Percentiles rank a stretch among this genome's conserved stretches.
These are phyloP conservation scores for Logfia minima DNA, from an alignment of 129 eudicot species.

Conservation along the genomic window DNA sequence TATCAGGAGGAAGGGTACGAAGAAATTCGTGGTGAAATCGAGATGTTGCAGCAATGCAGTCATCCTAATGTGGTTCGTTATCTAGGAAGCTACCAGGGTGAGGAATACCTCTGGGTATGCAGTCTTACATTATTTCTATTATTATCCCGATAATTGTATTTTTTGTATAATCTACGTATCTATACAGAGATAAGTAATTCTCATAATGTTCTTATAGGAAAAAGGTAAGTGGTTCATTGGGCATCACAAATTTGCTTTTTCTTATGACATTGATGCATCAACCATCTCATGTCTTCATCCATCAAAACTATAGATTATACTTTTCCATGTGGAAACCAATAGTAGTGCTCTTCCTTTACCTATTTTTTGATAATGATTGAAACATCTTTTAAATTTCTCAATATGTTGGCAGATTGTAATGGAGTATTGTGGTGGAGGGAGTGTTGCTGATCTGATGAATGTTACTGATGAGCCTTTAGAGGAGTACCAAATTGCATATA, in stretches of 20 bases:
- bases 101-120: constrained; percentile 92
- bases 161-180: not conserved
- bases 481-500: constrained; percentile 88
- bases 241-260: constrained; percentile 5
- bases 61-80: constrained; percentile 99
- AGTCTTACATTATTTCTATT: constrained; percentile 6
- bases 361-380: constrained; percentile 18
- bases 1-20: constrained; percentile 95
- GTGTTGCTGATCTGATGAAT: constrained; percentile 99
- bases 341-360: constrained; percentile 5
- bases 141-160: not conserved
- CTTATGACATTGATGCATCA: constrained; percentile 11
- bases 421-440: constrained; percentile 99
- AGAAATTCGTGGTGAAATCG: constrained; percentile 95
- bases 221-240: constrained; percentile 1
- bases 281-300: constrained; percentile 9
- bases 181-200: constrained; percentile 10
- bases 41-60: constrained; percentile 98
- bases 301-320: not conserved
- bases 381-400: constrained; percentile 16
- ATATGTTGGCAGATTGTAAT: constrained; percentile 82
- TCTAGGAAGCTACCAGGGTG: constrained; percentile 97
- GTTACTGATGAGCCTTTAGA: constrained; percentile 88
- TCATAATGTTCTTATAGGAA: not conserved
- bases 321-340: constrained; percentile 24